Evolutionary conservation across 495 filamentous ascomycete species (phyloP).

Genomic region (Daldinia bambusicola): DNA sequence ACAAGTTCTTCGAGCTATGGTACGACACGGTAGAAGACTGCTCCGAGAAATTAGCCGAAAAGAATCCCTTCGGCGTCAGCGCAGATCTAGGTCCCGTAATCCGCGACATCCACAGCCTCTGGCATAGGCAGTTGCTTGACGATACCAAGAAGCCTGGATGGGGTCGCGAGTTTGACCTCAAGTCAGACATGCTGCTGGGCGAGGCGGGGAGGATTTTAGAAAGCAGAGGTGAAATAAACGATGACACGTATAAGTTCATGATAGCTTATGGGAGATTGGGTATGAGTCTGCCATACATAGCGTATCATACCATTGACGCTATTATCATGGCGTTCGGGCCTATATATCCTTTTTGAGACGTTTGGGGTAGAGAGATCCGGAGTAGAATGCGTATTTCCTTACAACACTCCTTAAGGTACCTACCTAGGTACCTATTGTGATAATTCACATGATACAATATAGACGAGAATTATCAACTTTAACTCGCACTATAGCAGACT

Average conservation of each 20-base stretch:
- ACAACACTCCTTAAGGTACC: neutral
- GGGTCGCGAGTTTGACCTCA: neutral
- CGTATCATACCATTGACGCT: constrained; percentile 9
- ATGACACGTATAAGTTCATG: too few relatives aligned
- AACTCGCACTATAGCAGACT: too few relatives aligned
- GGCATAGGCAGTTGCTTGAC: neutral
- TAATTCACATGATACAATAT: too few relatives aligned
- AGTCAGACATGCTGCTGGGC: neutral
- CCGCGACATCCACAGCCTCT: neutral
- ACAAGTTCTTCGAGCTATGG: neutral
- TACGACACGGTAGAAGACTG: neutral
- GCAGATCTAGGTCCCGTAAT: neutral
- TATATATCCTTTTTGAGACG: too few relatives aligned
- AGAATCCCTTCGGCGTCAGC: neutral
- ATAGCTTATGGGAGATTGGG: too few relatives aligned
- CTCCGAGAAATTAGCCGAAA: neutral
- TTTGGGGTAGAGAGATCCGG: too few relatives aligned
- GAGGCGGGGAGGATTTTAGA: neutral
- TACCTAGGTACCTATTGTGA: too few relatives aligned
- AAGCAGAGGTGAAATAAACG: neutral
- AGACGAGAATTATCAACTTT: too few relatives aligned
- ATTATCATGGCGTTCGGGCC: constrained; percentile 13
- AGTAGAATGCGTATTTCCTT: too few relatives aligned
- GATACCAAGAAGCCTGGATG: neutral
- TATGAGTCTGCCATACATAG: neutral